These are phyloP conservation scores for Scenedesmus sp. DNA, from an alignment of 163 green algal species.

Conservation along the genomic window DNA sequence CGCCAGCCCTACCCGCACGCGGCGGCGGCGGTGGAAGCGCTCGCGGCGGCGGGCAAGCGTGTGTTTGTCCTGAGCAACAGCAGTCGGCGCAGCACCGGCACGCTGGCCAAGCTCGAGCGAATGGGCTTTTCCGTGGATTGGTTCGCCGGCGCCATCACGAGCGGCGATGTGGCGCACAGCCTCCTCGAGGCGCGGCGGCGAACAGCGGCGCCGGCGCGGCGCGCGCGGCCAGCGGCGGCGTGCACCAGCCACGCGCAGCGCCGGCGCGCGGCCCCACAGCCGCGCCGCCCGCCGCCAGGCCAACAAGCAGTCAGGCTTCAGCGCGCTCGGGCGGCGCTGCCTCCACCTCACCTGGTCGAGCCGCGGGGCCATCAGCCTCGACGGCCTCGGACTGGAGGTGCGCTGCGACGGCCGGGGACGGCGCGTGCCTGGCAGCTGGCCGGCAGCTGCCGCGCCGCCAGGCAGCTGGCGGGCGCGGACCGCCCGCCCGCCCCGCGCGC, in stretches of 20 bases:
- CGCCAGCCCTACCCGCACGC: slow-evolving; percentile 25
- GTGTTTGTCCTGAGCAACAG: slow-evolving; percentile 43
- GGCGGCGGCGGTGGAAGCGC: slow-evolving; percentile 22
- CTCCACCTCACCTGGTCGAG: slow-evolving; percentile 91
- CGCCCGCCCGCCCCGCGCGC: slow-evolving; percentile 55
- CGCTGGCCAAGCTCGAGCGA: slow-evolving; percentile 74
- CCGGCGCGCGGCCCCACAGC: too few species aligned
- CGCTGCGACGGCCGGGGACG: not conserved
- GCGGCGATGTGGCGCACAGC: slow-evolving; percentile 85
- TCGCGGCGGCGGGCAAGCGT: slow-evolving; percentile 24
- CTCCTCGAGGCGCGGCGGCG: slow-evolving; percentile 60
- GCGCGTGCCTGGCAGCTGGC: not conserved
- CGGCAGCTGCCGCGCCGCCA: too few species aligned
- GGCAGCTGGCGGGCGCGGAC: not conserved
- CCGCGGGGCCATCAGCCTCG: slow-evolving; percentile 73
- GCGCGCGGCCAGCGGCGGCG: too few species aligned
- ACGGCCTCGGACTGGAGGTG: slow-evolving; percentile 69
- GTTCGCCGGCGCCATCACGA: slow-evolving; percentile 87
- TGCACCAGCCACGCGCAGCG: too few species aligned
- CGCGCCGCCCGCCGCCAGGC: too few species aligned
- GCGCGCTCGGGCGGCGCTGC: slow-evolving; percentile 73
- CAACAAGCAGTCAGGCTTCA: too few species aligned
- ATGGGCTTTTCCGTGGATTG: slow-evolving; percentile 81
- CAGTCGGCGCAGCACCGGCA: slow-evolving; percentile 57
- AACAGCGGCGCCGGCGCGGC: too few species aligned